A percentile compares a stretch with the other conserved stretches of the same genome.
These are phyloP conservation scores for Bonia amplexicaulis DNA, from an alignment of 176 grass and related monocot species.

Conservation along the genomic window DNA sequence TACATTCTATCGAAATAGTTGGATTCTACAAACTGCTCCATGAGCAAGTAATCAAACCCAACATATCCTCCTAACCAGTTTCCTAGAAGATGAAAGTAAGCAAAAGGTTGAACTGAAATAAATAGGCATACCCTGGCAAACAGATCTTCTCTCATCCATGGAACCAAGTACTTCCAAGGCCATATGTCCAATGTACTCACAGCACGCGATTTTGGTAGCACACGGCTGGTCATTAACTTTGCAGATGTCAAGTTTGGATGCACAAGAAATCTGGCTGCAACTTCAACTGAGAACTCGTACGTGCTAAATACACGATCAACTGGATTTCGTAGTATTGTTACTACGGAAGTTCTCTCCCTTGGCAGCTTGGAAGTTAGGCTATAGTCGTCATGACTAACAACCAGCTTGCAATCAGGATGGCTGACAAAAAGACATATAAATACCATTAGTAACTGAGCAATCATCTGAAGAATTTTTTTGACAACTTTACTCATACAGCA, in stretches of 20 bases:
- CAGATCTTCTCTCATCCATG: conserved; percentile 95
- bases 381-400: conserved; percentile 96
- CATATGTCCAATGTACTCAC: conserved; percentile 96
- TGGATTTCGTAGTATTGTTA: conserved; percentile 89
- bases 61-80: neutral
- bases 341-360: conserved; percentile 78
- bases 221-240: conserved; percentile 57
- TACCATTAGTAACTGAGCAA: conserved; percentile 23
- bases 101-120: conserved; percentile 4
- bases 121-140: conserved; percentile 60
- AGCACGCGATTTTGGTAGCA: conserved; percentile 45
- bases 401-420: conserved; percentile 91
- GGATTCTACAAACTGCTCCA: neutral
- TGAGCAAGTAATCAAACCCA: neutral
- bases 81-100: neutral
- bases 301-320: conserved; percentile 93
- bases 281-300: conserved; percentile 94
- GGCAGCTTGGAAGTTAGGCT: conserved; percentile 88
- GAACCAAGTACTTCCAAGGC: conserved; percentile 99
- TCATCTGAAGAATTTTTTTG: neutral
- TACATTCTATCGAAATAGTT: neutral
- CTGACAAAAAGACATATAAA: conserved; percentile 36
- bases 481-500: neutral
- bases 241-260: conserved; percentile 83
- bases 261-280: conserved; percentile 91